phyloP scores from a whole-genome alignment of 192 early-diverging fungal species.

The Cladochytrium replicatum region DNA sequence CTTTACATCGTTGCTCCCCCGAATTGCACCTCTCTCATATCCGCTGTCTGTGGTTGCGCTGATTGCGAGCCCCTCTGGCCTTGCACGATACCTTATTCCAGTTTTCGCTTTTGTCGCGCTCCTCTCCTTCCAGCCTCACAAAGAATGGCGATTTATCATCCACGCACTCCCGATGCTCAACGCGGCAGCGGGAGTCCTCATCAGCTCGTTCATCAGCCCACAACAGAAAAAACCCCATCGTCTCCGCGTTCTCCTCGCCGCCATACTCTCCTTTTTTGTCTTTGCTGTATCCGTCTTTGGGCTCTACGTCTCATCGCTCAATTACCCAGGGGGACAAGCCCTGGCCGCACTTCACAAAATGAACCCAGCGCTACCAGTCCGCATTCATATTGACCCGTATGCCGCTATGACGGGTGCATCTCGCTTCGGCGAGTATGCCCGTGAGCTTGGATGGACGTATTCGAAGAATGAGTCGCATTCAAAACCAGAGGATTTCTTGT shows the following conservation, averaged over 20 bases:
- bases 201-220: too few relatives aligned
- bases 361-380: neutral
- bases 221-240: too few relatives aligned
- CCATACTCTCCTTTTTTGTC: too few relatives aligned
- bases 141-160: slow-evolving; percentile 92
- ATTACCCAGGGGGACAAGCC: slow-evolving; percentile 87
- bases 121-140: slow-evolving; percentile 77
- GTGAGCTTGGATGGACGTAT: too few relatives aligned
- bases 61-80: slow-evolving; percentile 15
- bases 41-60: slow-evolving; percentile 62
- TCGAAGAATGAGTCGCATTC: too few relatives aligned
- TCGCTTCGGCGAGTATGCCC: too few relatives aligned
- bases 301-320: slow-evolving; percentile 48
- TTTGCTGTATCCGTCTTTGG: slow-evolving; percentile 9
- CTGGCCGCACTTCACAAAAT: slow-evolving; percentile 52
- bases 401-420: slow-evolving; percentile 77
- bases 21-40: slow-evolving; percentile 57
- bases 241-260: too few relatives aligned
- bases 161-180: slow-evolving; percentile 78
- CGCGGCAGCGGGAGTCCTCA: slow-evolving; percentile 46
- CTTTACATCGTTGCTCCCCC: slow-evolving; percentile 60
- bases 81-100: slow-evolving; percentile 43
- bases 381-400: slow-evolving; percentile 60
- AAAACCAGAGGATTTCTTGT: too few relatives aligned
- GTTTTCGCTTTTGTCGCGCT: slow-evolving; percentile 43